Percentiles rank a stretch among this genome's conserved stretches.
Conservation (phyloP, 495 filamentous ascomycete genomes). For the Aspergillus indologenus region DNA sequence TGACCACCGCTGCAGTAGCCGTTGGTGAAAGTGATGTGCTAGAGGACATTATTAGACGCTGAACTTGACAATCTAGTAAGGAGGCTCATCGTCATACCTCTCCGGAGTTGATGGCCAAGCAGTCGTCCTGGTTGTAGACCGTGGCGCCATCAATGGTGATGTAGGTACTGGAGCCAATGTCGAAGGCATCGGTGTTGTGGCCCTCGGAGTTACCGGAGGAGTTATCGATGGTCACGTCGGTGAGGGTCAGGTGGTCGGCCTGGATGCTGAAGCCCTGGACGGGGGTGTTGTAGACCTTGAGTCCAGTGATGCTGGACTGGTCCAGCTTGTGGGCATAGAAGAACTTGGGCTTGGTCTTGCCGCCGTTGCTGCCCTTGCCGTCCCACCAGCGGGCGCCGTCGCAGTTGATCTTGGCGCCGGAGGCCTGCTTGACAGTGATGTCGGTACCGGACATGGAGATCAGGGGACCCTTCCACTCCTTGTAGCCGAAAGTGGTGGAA, state of each 20-base stretch:
- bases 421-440: slow-evolving; percentile 45
- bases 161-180: slow-evolving; percentile 51
- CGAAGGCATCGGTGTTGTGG: slow-evolving; percentile 69
- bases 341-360: slow-evolving; percentile 52
- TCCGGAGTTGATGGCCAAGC: slow-evolving; percentile 62
- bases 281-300: slow-evolving; percentile 56
- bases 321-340: slow-evolving; percentile 45
- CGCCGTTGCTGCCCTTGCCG: slow-evolving; percentile 43
- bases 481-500: slow-evolving; percentile 50
- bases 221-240: slow-evolving; percentile 58
- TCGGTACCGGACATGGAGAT: slow-evolving; percentile 45
- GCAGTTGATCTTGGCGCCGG: slow-evolving; percentile 41
- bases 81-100: slow-evolving; percentile 15
- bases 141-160: slow-evolving; percentile 56
- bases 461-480: slow-evolving; percentile 51
- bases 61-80: background rate
- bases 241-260: slow-evolving; percentile 45
- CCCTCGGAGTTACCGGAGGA: slow-evolving; percentile 51
- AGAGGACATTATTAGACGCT: background rate
- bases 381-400: slow-evolving; percentile 48
- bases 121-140: slow-evolving; percentile 66
- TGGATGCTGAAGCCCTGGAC: slow-evolving; percentile 63
- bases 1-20: slow-evolving; percentile 57
- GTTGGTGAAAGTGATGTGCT: slow-evolving; percentile 51
- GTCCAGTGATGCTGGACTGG: slow-evolving; percentile 39